Evolutionary conservation across 208 protist species (phyloP).

Genomic region (Trypanosoma brucei): DNA sequence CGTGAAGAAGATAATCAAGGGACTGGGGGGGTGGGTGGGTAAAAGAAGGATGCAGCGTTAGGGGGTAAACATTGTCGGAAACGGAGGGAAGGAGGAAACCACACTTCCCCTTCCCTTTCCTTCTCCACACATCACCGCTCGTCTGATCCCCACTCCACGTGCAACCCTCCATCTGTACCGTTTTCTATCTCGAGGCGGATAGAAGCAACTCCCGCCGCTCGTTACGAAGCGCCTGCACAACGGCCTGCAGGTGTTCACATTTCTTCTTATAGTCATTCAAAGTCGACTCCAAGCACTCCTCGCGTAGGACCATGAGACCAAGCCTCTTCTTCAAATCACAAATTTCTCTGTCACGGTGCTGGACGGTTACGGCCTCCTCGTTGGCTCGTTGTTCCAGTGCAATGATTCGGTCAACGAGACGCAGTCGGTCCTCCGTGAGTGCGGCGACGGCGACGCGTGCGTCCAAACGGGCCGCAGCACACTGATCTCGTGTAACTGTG

Average conservation of each 20-base stretch:
- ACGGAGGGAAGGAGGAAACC: too few species aligned
- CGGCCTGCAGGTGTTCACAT: conserved; percentile 19
- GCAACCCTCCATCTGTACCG: background rate
- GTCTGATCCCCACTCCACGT: too few species aligned
- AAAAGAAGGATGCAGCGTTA: too few species aligned
- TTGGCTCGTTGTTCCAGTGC: conserved; percentile 14
- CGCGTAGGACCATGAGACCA: conserved; percentile 21
- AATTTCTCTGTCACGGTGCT: conserved; percentile 20
- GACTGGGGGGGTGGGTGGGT: too few species aligned
- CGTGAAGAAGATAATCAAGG: too few species aligned
- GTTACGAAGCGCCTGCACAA: conserved; percentile 24
- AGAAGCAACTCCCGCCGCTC: conserved; percentile 30
- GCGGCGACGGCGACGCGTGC: conserved; percentile 7
- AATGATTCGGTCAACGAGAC: conserved; percentile 24
- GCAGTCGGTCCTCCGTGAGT: conserved; percentile 18
- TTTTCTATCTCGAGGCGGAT: conserved; percentile 3
- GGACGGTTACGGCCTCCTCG: conserved; percentile 14
- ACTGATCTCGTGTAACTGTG: background rate
- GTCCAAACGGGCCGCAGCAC: background rate
- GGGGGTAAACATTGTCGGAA: too few species aligned
- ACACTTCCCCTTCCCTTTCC: too few species aligned
- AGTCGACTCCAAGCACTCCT: conserved; percentile 27
- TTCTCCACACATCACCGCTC: too few species aligned
- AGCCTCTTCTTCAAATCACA: conserved; percentile 13
- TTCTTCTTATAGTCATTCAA: conserved; percentile 24